phyloP scores from a whole-genome alignment of 75 land plant genomes.

The Larix kaempferi region DNA sequence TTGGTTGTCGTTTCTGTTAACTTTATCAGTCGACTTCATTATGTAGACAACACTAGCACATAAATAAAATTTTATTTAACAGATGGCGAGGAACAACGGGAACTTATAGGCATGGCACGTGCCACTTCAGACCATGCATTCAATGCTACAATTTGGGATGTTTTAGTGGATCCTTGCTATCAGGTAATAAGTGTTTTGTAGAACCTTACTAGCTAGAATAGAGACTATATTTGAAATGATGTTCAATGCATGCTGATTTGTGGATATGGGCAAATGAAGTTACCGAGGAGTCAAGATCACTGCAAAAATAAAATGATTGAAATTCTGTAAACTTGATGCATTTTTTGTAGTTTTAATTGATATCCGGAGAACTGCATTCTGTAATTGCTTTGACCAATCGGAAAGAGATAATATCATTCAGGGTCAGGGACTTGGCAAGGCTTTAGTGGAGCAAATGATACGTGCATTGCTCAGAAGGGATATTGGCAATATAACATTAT shows the following conservation, averaged over 20 bases:
- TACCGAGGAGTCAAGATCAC: background rate
- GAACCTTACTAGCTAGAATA: background rate
- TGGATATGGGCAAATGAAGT: background rate
- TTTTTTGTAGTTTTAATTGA: background rate
- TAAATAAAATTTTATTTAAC: constrained; percentile 49
- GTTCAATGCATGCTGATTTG: background rate
- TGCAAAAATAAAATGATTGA: background rate
- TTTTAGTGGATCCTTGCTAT: constrained; percentile 90
- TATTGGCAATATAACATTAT: constrained; percentile 92
- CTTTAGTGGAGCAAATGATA: constrained; percentile 85
- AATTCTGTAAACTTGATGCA: background rate
- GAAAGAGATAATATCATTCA: constrained; percentile 18
- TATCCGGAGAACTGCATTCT: constrained; percentile 5
- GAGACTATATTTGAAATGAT: background rate
- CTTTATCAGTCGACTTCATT: constrained; percentile 9
- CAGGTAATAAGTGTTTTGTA: constrained; percentile 45
- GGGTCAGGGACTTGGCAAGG: constrained; percentile 99
- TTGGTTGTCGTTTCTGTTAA: constrained; percentile 7
- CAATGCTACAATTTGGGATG: constrained; percentile 99
- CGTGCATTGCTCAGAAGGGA: constrained; percentile 87
- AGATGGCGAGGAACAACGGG: constrained; percentile 57
- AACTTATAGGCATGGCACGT: constrained; percentile 97
- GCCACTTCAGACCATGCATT: constrained; percentile 99
- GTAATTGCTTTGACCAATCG: background rate
- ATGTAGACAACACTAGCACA: constrained; percentile 24